Evolutionary conservation across 495 filamentous ascomycete species (phyloP).

Genomic region (Tuber brumale): DNA sequence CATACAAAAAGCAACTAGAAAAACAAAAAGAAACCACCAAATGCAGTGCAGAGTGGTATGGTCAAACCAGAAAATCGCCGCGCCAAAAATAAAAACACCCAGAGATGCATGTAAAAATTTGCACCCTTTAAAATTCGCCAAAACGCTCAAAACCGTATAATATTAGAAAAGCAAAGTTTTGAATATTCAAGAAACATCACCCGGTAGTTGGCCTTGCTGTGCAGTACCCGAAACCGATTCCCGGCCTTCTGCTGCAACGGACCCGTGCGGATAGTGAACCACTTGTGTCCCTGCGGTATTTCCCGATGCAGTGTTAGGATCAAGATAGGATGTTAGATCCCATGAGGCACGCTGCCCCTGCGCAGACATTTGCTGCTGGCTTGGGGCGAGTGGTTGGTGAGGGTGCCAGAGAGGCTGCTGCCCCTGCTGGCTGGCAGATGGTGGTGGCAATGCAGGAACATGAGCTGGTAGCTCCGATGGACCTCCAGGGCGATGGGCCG

Average conservation of each 20-base stretch:
- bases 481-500: conserved; percentile 23
- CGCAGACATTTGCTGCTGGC: conserved; percentile 24
- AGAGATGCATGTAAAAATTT: conserved; percentile 12
- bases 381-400: conserved; percentile 30
- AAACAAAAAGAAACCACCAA: conserved; percentile 19
- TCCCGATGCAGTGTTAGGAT: conserved; percentile 22
- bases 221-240: conserved; percentile 27
- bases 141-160: conserved; percentile 34
- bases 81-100: conserved; percentile 27
- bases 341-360: conserved; percentile 30
- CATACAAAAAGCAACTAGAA: conserved; percentile 3
- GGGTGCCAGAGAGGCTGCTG: conserved; percentile 24
- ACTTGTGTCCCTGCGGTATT: conserved; percentile 33
- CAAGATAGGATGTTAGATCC: conserved; percentile 34
- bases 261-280: conserved; percentile 30
- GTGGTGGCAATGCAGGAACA: conserved; percentile 28
- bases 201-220: conserved; percentile 16
- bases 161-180: conserved; percentile 23
- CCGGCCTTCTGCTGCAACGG: conserved; percentile 31
- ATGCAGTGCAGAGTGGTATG: conserved; percentile 30
- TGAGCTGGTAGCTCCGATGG: conserved; percentile 30
- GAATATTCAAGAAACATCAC: conserved; percentile 32
- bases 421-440: conserved; percentile 21
- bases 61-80: conserved; percentile 29
- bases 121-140: conserved; percentile 38